Conservation (phyloP, 495 filamentous ascomycete genomes). For the Aspergillus wentii region DNA sequence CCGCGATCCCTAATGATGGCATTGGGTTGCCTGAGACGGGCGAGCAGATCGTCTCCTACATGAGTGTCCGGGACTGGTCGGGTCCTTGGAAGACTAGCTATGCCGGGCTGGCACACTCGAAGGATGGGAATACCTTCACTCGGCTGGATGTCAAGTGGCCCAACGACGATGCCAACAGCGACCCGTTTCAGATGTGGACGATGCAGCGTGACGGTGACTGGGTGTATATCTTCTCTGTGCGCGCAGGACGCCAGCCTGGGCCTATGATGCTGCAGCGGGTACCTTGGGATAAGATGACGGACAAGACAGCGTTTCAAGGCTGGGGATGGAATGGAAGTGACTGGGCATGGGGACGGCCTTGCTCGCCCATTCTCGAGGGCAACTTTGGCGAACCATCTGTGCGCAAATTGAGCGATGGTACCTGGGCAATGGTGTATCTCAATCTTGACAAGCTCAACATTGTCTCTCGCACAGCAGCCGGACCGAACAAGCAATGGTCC, state of each 20-base stretch:
- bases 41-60: conserved; percentile 1
- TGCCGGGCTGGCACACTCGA: background rate
- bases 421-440: conserved; percentile 2
- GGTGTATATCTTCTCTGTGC: conserved; percentile 2
- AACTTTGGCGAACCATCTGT: conserved; percentile 1
- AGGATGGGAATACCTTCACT: conserved; percentile 1
- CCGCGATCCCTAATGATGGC: background rate
- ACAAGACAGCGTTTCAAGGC: background rate
- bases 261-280: conserved; percentile 5
- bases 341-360: conserved; percentile 1
- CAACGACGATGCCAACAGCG: background rate
- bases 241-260: background rate
- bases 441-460: background rate
- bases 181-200: conserved; percentile 4
- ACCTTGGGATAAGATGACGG: conserved; percentile 1
- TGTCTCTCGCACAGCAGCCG: conserved; percentile 1
- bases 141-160: conserved; percentile 1
- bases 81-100: background rate
- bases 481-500: background rate
- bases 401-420: conserved; percentile 1
- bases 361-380: conserved; percentile 1
- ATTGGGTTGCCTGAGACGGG: conserved; percentile 1
- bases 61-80: conserved; percentile 2
- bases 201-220: conserved; percentile 5
- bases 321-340: background rate